Percentiles rank a stretch among this genome's conserved stretches.
Conservation (phyloP, 257 asterid genomes). For the Cruciata laevipes region DNA sequence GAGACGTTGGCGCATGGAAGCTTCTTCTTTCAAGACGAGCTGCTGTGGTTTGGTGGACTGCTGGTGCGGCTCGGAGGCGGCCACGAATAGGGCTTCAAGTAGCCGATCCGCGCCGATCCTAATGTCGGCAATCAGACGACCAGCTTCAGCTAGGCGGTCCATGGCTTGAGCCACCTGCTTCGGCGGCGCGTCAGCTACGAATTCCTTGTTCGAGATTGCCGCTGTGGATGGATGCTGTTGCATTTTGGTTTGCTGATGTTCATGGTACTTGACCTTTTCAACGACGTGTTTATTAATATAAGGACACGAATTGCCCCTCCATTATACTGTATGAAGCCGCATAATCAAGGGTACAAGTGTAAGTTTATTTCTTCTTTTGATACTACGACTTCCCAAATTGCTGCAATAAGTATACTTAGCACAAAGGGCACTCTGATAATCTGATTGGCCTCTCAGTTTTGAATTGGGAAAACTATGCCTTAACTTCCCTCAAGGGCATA, state of each 20-base stretch:
- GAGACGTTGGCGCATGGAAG: slow-evolving; percentile 69
- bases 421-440: no score
- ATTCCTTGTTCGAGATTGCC: background rate
- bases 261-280: background rate
- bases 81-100: slow-evolving; percentile 61
- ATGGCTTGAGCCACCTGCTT: slow-evolving; percentile 94
- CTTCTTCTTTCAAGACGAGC: slow-evolving; percentile 59
- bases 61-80: slow-evolving; percentile 56
- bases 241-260: background rate
- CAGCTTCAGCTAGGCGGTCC: slow-evolving; percentile 84
- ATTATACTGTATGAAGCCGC: background rate
- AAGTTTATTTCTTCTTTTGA: background rate
- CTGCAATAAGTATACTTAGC: no score
- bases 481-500: no score
- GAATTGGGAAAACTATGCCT: no score
- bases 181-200: slow-evolving; percentile 72
- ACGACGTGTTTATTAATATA: background rate
- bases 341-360: background rate
- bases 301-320: slow-evolving; percentile 5
- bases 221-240: slow-evolving; percentile 39
- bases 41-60: slow-evolving; percentile 57
- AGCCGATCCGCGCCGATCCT: slow-evolving; percentile 91
- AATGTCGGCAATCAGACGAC: slow-evolving; percentile 85
- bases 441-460: no score
- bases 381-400: no score